Evolutionary conservation across 2,329 filamentous ascomycete genomes (phyloP), one percentile per base, ranked within the genome.

Genomic region (Fusarium mexicanum): DNA sequence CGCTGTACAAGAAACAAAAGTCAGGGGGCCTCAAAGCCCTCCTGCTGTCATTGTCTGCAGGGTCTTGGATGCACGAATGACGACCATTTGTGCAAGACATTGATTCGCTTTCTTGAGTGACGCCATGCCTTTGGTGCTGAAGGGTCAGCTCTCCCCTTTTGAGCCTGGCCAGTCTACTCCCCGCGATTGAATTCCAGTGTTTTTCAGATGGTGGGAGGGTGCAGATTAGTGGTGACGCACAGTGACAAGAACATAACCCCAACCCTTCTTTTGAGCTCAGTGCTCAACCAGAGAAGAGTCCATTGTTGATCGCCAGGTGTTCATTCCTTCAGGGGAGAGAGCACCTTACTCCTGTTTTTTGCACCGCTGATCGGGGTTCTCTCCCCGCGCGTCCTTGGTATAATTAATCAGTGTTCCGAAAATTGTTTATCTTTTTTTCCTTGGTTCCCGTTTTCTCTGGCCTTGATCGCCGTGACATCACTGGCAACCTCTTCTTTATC

Each of bases 391-490:
- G 41, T n/a, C 46, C 38, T 46, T 55, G 38, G 43, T 67, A 41
- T 16, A 41, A 51, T 50, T 16, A 41, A 51, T 50, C 31, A 53
- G 48, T 55, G n/a, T 43, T 61, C 31, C 35, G 20, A 61, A 24
- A 57, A 46, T 29, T 29, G 38, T n/a, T 53, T 37, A 33, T 33
- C 22, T 43, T 24, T 29, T 46, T 50, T 61, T 59, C 58, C 71
- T 71, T 74, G 71, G 37, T 72, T 61, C 33, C 61, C 22, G 35
- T 41, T 24, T 40, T 44, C 37, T 53, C 29, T 41, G 80, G 81
- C 33, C 81, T 85, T 61, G 87, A 85, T 18, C 71, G 85, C 17
- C 84, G 84, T 22, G 83, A 87, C 68, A 79, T 87, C 43, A 77
- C 85, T 20, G 33, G 35, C 35, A 51, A 44, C 35, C 31, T 67